Base-by-base conservation (phyloP, 768 basidiomycete genomes). In the Naganishia vishniacii region DNA sequence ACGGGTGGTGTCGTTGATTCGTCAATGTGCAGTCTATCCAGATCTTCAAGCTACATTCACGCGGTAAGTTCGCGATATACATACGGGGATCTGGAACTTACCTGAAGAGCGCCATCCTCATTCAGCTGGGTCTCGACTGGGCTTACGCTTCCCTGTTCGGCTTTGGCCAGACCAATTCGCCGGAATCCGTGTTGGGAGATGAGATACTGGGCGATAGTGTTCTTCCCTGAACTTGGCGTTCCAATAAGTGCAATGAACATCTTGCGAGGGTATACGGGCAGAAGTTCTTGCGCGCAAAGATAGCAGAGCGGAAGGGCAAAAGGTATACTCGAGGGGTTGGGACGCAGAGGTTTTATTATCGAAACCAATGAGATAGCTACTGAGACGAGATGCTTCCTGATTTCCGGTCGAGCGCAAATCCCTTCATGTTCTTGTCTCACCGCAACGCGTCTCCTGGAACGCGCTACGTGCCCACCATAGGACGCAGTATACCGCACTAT, bases 191-290 rank as follows among this genome's bases (percentile, higher is more conserved):
- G 71, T 26, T 68, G 64, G 12, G 49, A 16, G 23, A 69, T 68
- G 16, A 81, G 73, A 63, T 76, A 77, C 13, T 70, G 48, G 0
- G 78, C 73, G 26, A 81, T 70, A 3, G 77, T 76, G 12, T 68
- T 61, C 65, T 80, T 81, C 29, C 79, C 80, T 0, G 75, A 64
- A 18, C 71, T 73, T 0, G 78, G 76, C 1, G 78, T 78, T 3
- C 80, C 80, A 4, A 80, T 68, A 56, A 81, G 69, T 5, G 78
- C 73, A 51, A 81, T 78, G 48, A 80, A 74, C 79, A 80, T 79
- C 6, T 18, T 56, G 42, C 16, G 37, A 40, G 37, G 8, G 37
- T 8, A 40, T 40, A 16, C 9, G 34, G 15, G 34, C 15, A 37
- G 34, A 37, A 37, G 34, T 7, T 44, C n/a, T 44, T 44, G 42